Base-by-base conservation (phyloP, 805 yeast genomes). In the Metschnikowia arizonensis region DNA sequence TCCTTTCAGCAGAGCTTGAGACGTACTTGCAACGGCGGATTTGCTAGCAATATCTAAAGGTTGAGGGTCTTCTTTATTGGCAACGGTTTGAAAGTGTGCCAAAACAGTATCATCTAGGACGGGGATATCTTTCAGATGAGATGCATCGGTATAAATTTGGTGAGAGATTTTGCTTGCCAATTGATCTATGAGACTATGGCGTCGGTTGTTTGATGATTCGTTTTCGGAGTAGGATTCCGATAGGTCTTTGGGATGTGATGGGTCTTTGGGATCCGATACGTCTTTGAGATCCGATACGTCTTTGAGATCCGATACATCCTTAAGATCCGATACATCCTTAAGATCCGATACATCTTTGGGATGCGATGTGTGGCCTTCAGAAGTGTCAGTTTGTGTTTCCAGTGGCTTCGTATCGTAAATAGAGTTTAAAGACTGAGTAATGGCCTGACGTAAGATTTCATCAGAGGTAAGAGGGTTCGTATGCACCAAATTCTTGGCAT, bases 21-120 rank as follows among this genome's bases (percentile, higher is more conserved):
- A 15, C 31, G 25, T 30, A 10, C 30, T 45, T 3, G 45, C 52
- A 11, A 51, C 50, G 2, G 55, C 55, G 4, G 45, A 42, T 31
- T 49, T 50, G 29, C 49, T 40, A 4, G 51, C 48, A 2, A 44
- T 31, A 5, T 45, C 50, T 8, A 40, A 41, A n/a, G 24, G 15
- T 18, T 32, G 24, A 3, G 36, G 7, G 18, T 57, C 61, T 12
- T 60, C 61, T 39, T 53, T 60, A 42, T 63, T 50, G 1, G 68
- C 65, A 42, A 65, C 68, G 26, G 62, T 55, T 31, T 65, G 66
- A 46, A 68, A 68, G 50, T 68, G 72, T 10, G 61, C 67, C 25
- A 67, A 53, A 17, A 66, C 62, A 33, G 58, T 62, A 3, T 68
- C 73, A 42, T 66, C 72, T 10, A 68, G 55, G 39, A 56, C 64